Evolutionary conservation across 2,329 filamentous ascomycete species (phyloP), one percentile per base, ranked within the genome.

Genomic region (Monilinia vaccinii-corymbosi): DNA sequence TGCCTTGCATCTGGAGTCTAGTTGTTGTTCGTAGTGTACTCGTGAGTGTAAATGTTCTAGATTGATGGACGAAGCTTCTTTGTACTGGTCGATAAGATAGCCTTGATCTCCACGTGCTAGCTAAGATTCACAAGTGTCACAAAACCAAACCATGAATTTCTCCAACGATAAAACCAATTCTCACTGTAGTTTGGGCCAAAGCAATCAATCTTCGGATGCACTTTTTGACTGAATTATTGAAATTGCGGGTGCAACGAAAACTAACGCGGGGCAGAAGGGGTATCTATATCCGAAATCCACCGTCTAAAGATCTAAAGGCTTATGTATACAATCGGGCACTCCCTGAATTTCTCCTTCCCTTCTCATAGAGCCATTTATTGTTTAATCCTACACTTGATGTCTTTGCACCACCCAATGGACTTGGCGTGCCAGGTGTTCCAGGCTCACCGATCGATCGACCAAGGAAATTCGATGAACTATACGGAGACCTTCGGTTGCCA

Each of bases 331-430:
- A 56, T 32, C 65, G 62, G 48, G 67, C 42, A 40, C 62, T 71
- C 14, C 71, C 69, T 16, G 68, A 69, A 56, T 67, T 71, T 46
- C 69, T 70, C 51, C 85, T 77, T 68, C 88, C 87, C 75, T 86
- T 89, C 74, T 97, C 91, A 71, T 96, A 97, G 62, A 97, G 74
- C 93, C 93, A 97, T 76, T 94, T 96, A 76, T 85, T 96, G 74
- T 93, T 97, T 70, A 97, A 71, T 0, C 85, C 85, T 56, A 95
- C 84, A 65, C 84, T 91, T 46, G 86, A 85, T 60, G 84, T 81
- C 75, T 88, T 91, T 42, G 81, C 79, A 7, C 78, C 75, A 7
- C 76, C 75, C n/a, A 53, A 44, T 0, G 89, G 88, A 64, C 85
- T 92, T 1, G 89, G 88, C 21, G 87, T 86, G 16, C 81, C 79